Evolutionary conservation across 139 green algal genomes (phyloP), one percentile per base, ranked within the genome.

Genomic region (Haematococcus sp.): DNA sequence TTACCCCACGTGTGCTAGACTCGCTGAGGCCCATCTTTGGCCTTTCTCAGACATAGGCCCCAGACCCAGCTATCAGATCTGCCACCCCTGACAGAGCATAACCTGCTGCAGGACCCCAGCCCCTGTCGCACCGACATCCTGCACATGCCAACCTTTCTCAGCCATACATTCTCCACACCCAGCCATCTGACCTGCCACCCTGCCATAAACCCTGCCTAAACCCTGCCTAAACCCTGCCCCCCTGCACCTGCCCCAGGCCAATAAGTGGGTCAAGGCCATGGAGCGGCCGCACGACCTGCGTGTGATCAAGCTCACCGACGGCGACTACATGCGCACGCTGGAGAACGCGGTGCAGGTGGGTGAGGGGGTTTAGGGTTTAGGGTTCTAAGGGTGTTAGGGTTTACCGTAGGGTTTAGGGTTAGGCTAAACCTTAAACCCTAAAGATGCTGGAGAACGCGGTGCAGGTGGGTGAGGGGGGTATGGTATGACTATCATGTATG

Each of bases 191-290:
- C 11, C 15, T 34, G 13, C 16, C 59, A 40, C 17, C 27, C 25
- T 25, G 5, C 25, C 16, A 34, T 25, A 66, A 13, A 23, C 20
- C 59, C 16, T 66, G 19, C 27, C 17, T 34, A 23, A 16, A n/a
- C 25, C 59, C 35, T 44, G 5, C 59, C 7, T 5, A 3, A 49
- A 49, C 7, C 40, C 58, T 35, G 4, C 58, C 58, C 16, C 4
- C 9, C 9, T 60, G 11, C 52, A 9, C 7, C 19, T 23, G 4
- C 27, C 16, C 9, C 88, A 94, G 76, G 88, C 89, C 40, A 94
- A 93, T 83, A 94, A 93, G 76, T 94, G 89, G 89, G 82, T 94
- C 40, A 91, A 91, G 78, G 79, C 75, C 64, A 82, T 89, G 68
- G 84, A 94, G 79, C 35, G 68, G 76, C 28, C 51, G 0, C 71